Percentiles rank a stretch among this genome's conserved stretches.
Conservation (phyloP, 2,329 filamentous ascomycete species). For the Epicoccum nigrum region DNA sequence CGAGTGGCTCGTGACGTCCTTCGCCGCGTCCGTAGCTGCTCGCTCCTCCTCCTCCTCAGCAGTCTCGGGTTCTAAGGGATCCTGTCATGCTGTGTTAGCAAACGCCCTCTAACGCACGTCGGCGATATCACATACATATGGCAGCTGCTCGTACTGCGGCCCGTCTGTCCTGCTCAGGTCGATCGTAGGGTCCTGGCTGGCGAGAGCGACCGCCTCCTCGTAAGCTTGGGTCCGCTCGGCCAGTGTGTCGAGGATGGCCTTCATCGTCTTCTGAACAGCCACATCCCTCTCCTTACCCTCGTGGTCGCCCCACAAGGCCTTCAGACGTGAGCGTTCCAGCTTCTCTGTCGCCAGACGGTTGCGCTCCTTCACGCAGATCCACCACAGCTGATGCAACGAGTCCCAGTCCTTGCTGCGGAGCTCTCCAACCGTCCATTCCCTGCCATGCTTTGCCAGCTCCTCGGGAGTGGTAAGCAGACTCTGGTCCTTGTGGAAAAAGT, state of each 20-base stretch:
- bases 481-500: conserved; percentile 75
- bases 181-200: conserved; percentile 55
- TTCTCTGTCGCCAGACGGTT: conserved; percentile 85
- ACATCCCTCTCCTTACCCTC: conserved; percentile 69
- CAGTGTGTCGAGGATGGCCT: conserved; percentile 80
- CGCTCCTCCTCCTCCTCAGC: conserved; percentile 11
- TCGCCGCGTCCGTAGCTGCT: conserved; percentile 12
- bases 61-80: conserved; percentile 28
- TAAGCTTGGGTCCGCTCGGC: conserved; percentile 90
- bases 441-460: conserved; percentile 72
- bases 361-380: conserved; percentile 88
- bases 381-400: conserved; percentile 91
- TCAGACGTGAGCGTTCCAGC: conserved; percentile 69
- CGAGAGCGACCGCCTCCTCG: conserved; percentile 74
- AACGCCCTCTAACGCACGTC: too few relatives aligned
- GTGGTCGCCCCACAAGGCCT: conserved; percentile 74
- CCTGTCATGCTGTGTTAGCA: conserved; percentile 23
- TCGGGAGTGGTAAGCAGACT: conserved; percentile 73
- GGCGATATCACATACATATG: conserved; percentile 29
- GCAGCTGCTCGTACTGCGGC: conserved; percentile 32
- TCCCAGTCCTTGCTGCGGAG: conserved; percentile 90
- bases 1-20: conserved; percentile 13
- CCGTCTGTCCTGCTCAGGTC: conserved; percentile 34
- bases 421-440: conserved; percentile 84
- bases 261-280: conserved; percentile 77